These are phyloP conservation scores for Scheffersomyces lignicola DNA, from an alignment of 1,139 yeast genomes.

Conservation along the genomic window DNA sequence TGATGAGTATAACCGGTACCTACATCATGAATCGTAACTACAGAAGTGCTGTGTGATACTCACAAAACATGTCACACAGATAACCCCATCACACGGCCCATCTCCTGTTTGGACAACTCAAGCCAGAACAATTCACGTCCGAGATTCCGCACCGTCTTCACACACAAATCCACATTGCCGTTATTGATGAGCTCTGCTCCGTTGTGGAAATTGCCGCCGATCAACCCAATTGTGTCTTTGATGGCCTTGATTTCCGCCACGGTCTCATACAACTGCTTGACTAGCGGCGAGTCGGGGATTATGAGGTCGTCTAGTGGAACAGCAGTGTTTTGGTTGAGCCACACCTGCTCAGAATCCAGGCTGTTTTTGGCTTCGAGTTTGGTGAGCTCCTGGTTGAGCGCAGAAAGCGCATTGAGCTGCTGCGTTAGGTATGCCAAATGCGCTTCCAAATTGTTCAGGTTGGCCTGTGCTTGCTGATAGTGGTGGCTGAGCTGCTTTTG, in stretches of 20 bases:
- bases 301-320: conserved; percentile 36
- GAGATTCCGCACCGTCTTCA: conserved; percentile 57
- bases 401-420: conserved; percentile 28
- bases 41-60: no score
- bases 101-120: conserved; percentile 36
- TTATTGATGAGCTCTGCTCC: conserved; percentile 38
- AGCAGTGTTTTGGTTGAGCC: conserved; percentile 14
- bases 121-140: conserved; percentile 77
- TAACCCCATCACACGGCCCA: conserved; percentile 21
- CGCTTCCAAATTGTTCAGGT: conserved; percentile 29
- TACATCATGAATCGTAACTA: no score
- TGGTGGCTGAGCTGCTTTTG: conserved; percentile 37
- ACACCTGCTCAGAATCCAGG: conserved; percentile 19
- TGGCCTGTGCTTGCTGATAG: conserved; percentile 38
- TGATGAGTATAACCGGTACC: no score
- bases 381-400: conserved; percentile 25
- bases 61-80: no score
- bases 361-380: conserved; percentile 26
- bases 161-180: conserved; percentile 48
- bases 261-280: conserved; percentile 57
- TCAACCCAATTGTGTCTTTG: conserved; percentile 59
- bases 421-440: conserved; percentile 35
- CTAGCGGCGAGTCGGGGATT: conserved; percentile 43
- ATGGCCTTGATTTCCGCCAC: conserved; percentile 69
- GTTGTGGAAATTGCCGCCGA: conserved; percentile 51